phyloP scores from a whole-genome alignment of 768 basidiomycete genomes.

The Gymnopilus junonius region DNA sequence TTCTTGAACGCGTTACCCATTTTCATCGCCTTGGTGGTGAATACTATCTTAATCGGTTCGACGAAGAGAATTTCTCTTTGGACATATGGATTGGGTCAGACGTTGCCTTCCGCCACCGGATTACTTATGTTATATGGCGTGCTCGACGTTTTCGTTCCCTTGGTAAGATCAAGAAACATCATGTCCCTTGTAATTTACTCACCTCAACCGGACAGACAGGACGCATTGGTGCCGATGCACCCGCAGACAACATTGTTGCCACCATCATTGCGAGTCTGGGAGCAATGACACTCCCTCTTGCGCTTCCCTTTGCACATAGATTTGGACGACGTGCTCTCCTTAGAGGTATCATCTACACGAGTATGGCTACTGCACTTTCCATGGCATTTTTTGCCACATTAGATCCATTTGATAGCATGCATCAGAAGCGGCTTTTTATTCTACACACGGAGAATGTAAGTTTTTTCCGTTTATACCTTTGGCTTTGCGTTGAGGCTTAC shows the following conservation, averaged over 20 bases:
- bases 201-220: constrained; percentile 61
- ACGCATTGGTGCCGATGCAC: constrained; percentile 79
- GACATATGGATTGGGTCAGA: constrained; percentile 67
- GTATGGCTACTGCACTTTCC: constrained; percentile 47
- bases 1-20: constrained; percentile 66
- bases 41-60: constrained; percentile 40
- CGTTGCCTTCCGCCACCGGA: constrained; percentile 59
- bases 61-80: constrained; percentile 50
- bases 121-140: constrained; percentile 61
- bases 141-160: constrained; percentile 88
- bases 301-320: constrained; percentile 75
- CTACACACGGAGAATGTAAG: constrained; percentile 86
- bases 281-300: constrained; percentile 61
- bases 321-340: constrained; percentile 48
- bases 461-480: background rate
- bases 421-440: constrained; percentile 87
- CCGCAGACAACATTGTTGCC: constrained; percentile 89
- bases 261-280: constrained; percentile 66
- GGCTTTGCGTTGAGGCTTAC: background rate
- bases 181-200: background rate
- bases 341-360: constrained; percentile 47
- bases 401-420: constrained; percentile 77
- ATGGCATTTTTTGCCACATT: constrained; percentile 66
- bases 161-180: constrained; percentile 56
- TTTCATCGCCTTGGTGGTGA: constrained; percentile 57